A percentile compares a stretch with the other conserved stretches of the same genome.
Conservation (phyloP, 164 flowering plant species). For the Vitis cinerea region DNA sequence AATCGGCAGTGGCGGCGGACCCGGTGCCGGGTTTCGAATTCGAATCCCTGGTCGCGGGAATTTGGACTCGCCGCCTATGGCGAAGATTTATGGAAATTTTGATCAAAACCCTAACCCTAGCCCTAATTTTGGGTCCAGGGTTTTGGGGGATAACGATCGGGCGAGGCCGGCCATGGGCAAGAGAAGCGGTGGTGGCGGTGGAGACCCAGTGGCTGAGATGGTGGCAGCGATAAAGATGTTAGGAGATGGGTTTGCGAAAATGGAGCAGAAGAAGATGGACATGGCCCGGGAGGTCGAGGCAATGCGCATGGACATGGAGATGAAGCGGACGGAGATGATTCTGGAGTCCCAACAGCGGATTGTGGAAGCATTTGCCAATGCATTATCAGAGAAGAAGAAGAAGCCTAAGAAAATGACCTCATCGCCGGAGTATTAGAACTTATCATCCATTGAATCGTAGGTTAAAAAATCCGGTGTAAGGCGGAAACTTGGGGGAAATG, state of each 20-base stretch:
- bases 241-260: slow-evolving; percentile 62
- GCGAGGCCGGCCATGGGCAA: slow-evolving; percentile 17
- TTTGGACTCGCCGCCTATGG: slow-evolving; percentile 24
- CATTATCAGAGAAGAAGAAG: slow-evolving; percentile 37
- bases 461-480: no score
- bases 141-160: slow-evolving; percentile 21
- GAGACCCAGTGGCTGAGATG: slow-evolving; percentile 36
- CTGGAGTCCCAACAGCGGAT: slow-evolving; percentile 61
- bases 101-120: slow-evolving; percentile 22
- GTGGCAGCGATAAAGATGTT: slow-evolving; percentile 43
- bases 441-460: not conserved
- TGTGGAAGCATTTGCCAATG: slow-evolving; percentile 56
- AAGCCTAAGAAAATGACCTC: slow-evolving; percentile 30
- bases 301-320: slow-evolving; percentile 70
- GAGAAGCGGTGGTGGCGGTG: slow-evolving; percentile 23
- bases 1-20: slow-evolving; percentile 8
- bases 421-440: slow-evolving; percentile 23
- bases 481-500: no score
- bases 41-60: slow-evolving; percentile 38
- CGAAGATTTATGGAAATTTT: slow-evolving; percentile 15
- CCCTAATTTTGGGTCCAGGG: slow-evolving; percentile 28
- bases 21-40: slow-evolving; percentile 35
- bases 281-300: slow-evolving; percentile 59
- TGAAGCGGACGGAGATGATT: slow-evolving; percentile 63
- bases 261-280: slow-evolving; percentile 62